Conservation (phyloP, 108 stramenopile species). For the Discostella pseudostelligera region DNA sequence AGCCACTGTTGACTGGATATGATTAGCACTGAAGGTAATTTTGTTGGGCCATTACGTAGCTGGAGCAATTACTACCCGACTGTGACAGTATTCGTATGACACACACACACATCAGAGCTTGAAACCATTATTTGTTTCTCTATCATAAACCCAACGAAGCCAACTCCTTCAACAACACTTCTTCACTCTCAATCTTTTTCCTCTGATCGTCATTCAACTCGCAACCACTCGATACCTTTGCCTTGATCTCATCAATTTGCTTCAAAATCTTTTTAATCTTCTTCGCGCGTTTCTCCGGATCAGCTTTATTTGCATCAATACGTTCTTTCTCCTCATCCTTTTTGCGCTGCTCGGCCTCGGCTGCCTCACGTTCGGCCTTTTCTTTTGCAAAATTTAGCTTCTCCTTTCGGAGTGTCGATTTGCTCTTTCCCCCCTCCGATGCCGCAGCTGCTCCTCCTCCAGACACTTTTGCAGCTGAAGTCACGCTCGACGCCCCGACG, state of each 20-base stretch:
- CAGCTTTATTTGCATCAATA: conserved; percentile 40
- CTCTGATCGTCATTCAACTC: conserved; percentile 85
- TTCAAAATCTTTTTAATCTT: conserved; percentile 81
- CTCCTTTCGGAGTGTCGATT: conserved; percentile 73
- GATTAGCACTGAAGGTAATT: no score
- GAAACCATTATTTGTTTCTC: no score
- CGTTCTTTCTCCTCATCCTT: conserved; percentile 39
- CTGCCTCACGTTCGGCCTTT: conserved; percentile 52
- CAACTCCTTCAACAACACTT: conserved; percentile 60
- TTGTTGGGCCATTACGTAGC: no score
- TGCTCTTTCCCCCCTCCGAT: conserved; percentile 69
- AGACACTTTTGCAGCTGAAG: conserved; percentile 48
- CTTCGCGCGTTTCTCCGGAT: conserved; percentile 76
- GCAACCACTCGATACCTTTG: conserved; percentile 50
- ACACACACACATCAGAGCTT: no score
- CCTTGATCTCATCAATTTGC: conserved; percentile 85
- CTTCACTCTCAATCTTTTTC: conserved; percentile 68
- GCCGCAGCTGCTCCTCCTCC: conserved; percentile 3
- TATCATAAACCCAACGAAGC: conserved; percentile 37
- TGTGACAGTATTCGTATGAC: no score
- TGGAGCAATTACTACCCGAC: no score
- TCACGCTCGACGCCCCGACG: conserved; percentile 45
- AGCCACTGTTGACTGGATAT: neutral
- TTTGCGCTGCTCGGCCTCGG: conserved; percentile 41
- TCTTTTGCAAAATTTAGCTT: conserved; percentile 61